Evolutionary conservation across 2,329 filamentous ascomycete genomes (phyloP).

Genomic region (Pestalotiopsis fici): DNA sequence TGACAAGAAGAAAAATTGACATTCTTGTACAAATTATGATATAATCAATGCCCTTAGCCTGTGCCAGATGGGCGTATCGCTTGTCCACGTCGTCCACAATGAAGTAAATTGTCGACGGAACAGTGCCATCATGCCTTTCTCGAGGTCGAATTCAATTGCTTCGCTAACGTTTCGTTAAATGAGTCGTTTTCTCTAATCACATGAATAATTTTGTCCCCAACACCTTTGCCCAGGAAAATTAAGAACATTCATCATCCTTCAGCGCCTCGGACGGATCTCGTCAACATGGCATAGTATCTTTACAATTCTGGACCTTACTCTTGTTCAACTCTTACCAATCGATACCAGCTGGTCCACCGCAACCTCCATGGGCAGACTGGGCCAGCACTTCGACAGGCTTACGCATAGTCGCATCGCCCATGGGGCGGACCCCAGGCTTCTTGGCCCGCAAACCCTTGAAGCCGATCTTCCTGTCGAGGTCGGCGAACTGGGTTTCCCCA

Average conservation of each 20-base stretch:
- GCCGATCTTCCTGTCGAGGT: slow-evolving; percentile 47
- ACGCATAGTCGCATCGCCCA: slow-evolving; percentile 31
- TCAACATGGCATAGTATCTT: not conserved
- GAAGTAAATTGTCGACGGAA: too few species aligned
- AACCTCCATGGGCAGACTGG: slow-evolving; percentile 23
- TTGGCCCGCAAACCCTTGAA: slow-evolving; percentile 45
- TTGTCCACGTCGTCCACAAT: too few species aligned
- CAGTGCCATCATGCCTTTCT: too few species aligned
- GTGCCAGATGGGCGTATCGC: not conserved
- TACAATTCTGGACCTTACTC: not conserved
- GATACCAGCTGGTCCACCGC: slow-evolving; percentile 40
- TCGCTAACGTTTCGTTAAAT: too few species aligned
- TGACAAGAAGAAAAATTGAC: slow-evolving; percentile 32
- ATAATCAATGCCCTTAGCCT: not conserved
- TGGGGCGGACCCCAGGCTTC: slow-evolving; percentile 39
- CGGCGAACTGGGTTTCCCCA: slow-evolving; percentile 37
- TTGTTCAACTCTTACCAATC: slow-evolving; percentile 40
- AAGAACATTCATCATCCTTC: not conserved
- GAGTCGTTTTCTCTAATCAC: too few species aligned
- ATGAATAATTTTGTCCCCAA: too few species aligned
- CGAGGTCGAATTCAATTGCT: too few species aligned
- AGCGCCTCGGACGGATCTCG: not conserved
- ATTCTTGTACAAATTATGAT: slow-evolving; percentile 28
- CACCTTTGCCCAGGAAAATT: too few species aligned
- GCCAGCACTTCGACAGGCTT: slow-evolving; percentile 39